phyloP scores from a whole-genome alignment of 2,329 filamentous ascomycete genomes.

The Tolypocladium cylindrosporum region DNA sequence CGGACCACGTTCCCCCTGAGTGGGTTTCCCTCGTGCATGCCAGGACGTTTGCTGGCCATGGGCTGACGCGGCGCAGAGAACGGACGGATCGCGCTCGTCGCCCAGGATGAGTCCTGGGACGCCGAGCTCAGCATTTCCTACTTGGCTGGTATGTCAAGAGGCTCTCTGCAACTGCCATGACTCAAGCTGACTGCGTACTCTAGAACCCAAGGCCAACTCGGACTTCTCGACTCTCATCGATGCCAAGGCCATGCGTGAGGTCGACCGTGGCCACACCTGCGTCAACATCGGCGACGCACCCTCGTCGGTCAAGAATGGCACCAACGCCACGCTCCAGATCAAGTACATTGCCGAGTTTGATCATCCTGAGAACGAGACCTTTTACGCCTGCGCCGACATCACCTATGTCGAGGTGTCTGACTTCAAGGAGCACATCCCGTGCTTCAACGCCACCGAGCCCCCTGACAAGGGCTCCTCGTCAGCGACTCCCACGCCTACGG shows the following conservation, averaged over 20 bases:
- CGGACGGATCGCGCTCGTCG: constrained; percentile 43
- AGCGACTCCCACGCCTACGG: constrained; percentile 6
- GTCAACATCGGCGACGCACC: constrained; percentile 25
- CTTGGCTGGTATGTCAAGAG: constrained; percentile 26
- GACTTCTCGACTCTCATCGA: constrained; percentile 31
- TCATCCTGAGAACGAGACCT: constrained; percentile 31
- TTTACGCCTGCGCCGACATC: constrained; percentile 41
- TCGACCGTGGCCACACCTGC: constrained; percentile 37
- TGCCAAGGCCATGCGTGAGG: constrained; percentile 22
- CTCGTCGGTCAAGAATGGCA: constrained; percentile 23
- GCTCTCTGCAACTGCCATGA: too few relatives aligned
- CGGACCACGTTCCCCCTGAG: constrained; percentile 47
- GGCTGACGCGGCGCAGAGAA: constrained; percentile 27
- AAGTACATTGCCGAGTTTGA: constrained; percentile 35
- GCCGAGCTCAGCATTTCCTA: constrained; percentile 45
- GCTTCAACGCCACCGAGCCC: constrained; percentile 32
- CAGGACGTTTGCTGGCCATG: fast-evolving
- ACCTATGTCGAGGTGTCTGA: constrained; percentile 25
- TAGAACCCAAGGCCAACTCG: constrained; percentile 27
- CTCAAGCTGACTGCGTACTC: not conserved
- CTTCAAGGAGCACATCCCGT: constrained; percentile 24
- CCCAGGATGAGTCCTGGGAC: constrained; percentile 46
- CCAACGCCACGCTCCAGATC: constrained; percentile 38
- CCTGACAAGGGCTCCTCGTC: constrained; percentile 3
- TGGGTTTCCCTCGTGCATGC: constrained; percentile 10